phyloP scores from a whole-genome alignment of 2,329 filamentous ascomycete species.

The Cladosporium sp. region DNA sequence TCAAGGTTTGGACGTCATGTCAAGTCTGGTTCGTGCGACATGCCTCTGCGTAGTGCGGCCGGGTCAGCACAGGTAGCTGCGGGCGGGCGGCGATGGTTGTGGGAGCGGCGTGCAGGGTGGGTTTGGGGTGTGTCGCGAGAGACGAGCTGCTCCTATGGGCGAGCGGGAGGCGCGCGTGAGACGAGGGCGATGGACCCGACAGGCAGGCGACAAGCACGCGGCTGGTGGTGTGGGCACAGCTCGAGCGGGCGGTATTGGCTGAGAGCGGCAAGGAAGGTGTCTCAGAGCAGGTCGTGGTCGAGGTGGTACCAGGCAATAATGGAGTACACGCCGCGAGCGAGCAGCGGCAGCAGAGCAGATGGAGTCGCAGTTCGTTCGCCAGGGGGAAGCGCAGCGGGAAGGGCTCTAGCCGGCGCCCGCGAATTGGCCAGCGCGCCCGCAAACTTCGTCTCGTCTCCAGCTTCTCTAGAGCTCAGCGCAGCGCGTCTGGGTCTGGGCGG shows the following conservation, averaged over 20 bases:
- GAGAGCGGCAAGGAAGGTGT: not conserved
- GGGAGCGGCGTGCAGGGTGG: not conserved
- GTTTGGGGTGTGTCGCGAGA: not conserved
- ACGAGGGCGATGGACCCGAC: not conserved
- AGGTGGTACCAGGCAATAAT: not conserved
- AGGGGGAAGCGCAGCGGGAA: too few relatives aligned
- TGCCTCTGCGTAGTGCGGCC: constrained; percentile 6
- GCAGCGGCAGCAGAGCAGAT: not conserved
- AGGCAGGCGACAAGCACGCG: constrained; percentile 6
- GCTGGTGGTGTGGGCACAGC: constrained; percentile 5
- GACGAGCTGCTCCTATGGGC: not conserved
- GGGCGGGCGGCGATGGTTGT: not conserved
- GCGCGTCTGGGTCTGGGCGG: not conserved
- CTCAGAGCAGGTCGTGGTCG: not conserved
- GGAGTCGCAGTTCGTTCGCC: too few relatives aligned
- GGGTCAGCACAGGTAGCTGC: constrained; percentile 8
- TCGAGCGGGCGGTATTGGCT: constrained; percentile 5
- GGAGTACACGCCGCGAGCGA: not conserved
- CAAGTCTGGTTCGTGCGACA: constrained; percentile 14
- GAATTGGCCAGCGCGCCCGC: not conserved
- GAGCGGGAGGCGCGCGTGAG: not conserved
- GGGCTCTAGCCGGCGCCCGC: not conserved
- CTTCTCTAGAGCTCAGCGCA: not conserved
- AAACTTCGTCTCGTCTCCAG: not conserved
- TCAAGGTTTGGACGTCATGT: constrained; percentile 12